These are phyloP conservation scores for Pontederia crassipes DNA, from an alignment of 176 grass and related monocot genomes.

Conservation along the genomic window DNA sequence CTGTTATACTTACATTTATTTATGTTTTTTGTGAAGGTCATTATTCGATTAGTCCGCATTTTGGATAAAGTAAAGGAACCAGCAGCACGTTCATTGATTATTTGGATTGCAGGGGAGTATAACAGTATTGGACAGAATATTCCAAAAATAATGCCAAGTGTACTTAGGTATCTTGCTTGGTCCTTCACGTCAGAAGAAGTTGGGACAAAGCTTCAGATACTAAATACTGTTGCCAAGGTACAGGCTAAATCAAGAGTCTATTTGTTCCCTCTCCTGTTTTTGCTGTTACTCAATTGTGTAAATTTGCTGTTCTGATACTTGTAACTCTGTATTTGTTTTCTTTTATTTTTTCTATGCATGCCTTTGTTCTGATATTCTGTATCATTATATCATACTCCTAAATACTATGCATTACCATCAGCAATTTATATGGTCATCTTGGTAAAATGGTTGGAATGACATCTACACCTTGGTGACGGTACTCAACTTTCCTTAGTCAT, in stretches of 20 bases:
- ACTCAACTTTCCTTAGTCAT: too few species aligned
- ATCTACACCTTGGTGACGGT: too few species aligned
- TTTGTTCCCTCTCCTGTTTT: neutral
- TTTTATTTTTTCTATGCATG: too few species aligned
- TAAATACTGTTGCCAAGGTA: constrained; percentile 88
- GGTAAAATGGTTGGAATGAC: too few species aligned
- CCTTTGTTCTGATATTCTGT: too few species aligned
- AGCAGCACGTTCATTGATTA: constrained; percentile 63
- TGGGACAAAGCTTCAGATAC: constrained; percentile 89
- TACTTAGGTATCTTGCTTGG: constrained; percentile 86
- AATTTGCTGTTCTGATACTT: neutral
- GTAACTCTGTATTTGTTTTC: too few species aligned
- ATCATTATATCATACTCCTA: too few species aligned
- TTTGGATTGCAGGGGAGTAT: constrained; percentile 88
- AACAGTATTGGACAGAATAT: constrained; percentile 56
- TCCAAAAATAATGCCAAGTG: constrained; percentile 53
- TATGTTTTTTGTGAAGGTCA: constrained; percentile 51
- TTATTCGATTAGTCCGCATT: constrained; percentile 56
- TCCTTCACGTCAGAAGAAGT: constrained; percentile 59
- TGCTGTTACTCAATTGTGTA: neutral
- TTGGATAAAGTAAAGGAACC: constrained; percentile 74
- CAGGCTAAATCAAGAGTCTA: neutral
- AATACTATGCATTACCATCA: too few species aligned
- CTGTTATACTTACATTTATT: constrained; percentile 2
- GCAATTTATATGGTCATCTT: too few species aligned